These are phyloP conservation scores for Boletus rubroflammeus DNA, from an alignment of 768 basidiomycete species.

Conservation along the genomic window DNA sequence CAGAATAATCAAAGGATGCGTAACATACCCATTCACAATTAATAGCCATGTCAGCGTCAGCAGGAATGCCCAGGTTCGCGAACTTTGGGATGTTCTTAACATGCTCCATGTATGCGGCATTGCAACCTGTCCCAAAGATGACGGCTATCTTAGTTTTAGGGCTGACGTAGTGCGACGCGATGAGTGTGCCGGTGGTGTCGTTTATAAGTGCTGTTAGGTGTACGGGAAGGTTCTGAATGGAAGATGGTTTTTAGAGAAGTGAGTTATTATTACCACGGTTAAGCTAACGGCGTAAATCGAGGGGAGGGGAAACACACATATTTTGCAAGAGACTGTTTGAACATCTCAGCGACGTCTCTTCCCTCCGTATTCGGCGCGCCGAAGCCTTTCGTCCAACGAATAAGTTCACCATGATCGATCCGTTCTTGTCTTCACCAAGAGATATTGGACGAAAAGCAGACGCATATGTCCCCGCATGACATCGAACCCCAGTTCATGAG, in stretches of 20 bases:
- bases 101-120: conserved; percentile 97
- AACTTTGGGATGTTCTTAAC: conserved; percentile 85
- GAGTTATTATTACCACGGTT: neutral
- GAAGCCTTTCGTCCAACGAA: conserved; percentile 99
- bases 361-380: conserved; percentile 91
- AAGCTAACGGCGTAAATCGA: neutral
- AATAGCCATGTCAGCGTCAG: conserved; percentile 77
- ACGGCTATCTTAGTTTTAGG: conserved; percentile 88
- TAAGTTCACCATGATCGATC: conserved; percentile 91
- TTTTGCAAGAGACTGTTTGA: conserved; percentile 75
- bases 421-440: conserved; percentile 65
- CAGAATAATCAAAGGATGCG: neutral
- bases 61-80: conserved; percentile 63
- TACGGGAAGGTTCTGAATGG: conserved; percentile 71
- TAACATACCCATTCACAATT: conserved; percentile 91
- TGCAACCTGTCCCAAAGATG: conserved; percentile 98
- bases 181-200: conserved; percentile 96
- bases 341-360: conserved; percentile 90
- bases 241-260: neutral
- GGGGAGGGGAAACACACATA: conserved; percentile 45
- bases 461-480: neutral
- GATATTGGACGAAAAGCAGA: neutral
- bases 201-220: conserved; percentile 87
- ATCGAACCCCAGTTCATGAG: neutral
- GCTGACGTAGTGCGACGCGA: conserved; percentile 95